These are phyloP conservation scores for Bipolaris victoriae DNA, from an alignment of 2,329 filamentous ascomycete genomes.

Conservation along the genomic window DNA sequence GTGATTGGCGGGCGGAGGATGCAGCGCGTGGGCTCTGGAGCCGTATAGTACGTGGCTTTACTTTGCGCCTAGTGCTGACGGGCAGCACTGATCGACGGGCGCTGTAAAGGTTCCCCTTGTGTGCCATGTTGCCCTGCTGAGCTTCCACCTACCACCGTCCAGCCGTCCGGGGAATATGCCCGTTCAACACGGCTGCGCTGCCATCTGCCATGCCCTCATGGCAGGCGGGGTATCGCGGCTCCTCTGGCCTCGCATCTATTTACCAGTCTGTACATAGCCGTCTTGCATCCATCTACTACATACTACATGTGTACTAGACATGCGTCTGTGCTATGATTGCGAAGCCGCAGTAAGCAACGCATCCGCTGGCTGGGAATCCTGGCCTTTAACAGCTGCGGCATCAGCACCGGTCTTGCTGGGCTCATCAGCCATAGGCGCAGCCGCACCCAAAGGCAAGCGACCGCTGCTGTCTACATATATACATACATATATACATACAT, in stretches of 20 bases:
- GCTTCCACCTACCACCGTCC: not conserved
- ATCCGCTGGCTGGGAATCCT: constrained; percentile 14
- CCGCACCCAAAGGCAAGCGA: not conserved
- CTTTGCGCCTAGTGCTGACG: constrained; percentile 6
- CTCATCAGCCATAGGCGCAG: not conserved
- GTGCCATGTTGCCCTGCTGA: not conserved
- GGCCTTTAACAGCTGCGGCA: constrained; percentile 11
- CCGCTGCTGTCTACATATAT: not conserved
- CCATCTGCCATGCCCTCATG: constrained; percentile 2
- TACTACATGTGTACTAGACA: not conserved
- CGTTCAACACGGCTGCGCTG: not conserved
- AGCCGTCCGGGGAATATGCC: not conserved
- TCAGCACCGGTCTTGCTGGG: constrained; percentile 3
- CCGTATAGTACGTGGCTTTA: not conserved
- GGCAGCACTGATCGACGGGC: constrained; percentile 4
- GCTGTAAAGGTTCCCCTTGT: not conserved
- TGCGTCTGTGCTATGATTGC: not conserved
- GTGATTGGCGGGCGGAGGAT: not conserved
- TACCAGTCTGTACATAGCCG: not conserved
- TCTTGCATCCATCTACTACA: too few species aligned
- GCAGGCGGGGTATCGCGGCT: not conserved
- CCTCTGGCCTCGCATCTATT: not conserved
- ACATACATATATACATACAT: too few species aligned
- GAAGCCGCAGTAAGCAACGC: constrained; percentile 9
- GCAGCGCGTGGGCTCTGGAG: not conserved